Evolutionary conservation across 441 rosid genomes (phyloP), one percentile per base, ranked within the genome.

Genomic region (Erodium moschatum): DNA sequence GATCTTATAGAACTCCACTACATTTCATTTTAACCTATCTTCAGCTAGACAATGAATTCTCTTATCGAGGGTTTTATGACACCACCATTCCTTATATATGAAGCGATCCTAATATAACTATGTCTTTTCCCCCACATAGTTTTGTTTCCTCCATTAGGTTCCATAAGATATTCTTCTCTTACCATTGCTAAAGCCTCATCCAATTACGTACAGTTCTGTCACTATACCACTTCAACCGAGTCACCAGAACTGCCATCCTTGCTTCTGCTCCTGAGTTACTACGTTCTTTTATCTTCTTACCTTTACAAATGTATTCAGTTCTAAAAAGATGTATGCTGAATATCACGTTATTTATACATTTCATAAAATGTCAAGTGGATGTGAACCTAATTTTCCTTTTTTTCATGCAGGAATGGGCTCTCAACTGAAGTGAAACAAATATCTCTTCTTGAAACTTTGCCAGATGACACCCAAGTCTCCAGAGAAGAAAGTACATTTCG

Each of bases 401-500:
- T 67, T 67, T 63, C 70, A 74, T 78, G 75, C 89, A 90, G 99
- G 86, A 95, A 92, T 84, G 99, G 99, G 58, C 79, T 94, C 76
- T 69, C 94, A 4, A 80, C 69, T 58, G 96, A 90, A 85, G 63
- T 82, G 72, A 73, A 65, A 92, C 64, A 90, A 75, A 75, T 83
- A 48, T 81, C 95, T 54, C 86, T 81, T 72, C 93, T 97, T 73
- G 99, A 95, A 80, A 95, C 87, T 92, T 87, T 92, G 90, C 86
- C 92, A 4, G 99, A 95, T 77, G 98, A 95, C 79, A 84, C 77
- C 8, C 82, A 95, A 81, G 90, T 96, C 73, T 95, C 98, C 68
- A 82, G 96, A 33, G 99, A 95, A 82, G 99, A 95, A 83, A 87
- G 97, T 81, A 90, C 97, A 79, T 95, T 92, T 87, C 92, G 98